A percentile compares a stretch with the other conserved stretches of the same genome.
Evolutionary conservation across 352 stramenopile genomes (phyloP).

Genomic region (Globisporangium paddicum): DNA sequence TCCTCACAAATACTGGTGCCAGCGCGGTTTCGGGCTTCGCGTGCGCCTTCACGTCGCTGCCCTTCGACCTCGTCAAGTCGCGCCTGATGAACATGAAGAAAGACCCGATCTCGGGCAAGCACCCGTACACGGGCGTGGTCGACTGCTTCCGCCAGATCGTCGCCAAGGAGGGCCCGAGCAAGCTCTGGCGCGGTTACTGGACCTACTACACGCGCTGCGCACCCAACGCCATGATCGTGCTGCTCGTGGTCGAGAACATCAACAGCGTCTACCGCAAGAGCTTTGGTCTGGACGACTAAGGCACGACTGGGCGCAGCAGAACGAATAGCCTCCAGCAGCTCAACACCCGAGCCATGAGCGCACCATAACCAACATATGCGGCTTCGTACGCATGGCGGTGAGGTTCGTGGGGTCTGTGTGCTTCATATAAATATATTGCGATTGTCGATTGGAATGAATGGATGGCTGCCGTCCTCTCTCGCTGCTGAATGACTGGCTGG

Average conservation of each 20-base stretch:
- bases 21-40: conserved; percentile 96
- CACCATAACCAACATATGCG: not conserved
- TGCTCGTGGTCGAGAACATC: conserved; percentile 96
- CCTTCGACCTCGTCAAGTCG: conserved; percentile 99
- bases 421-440: conserved; percentile 17
- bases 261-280: conserved; percentile 84
- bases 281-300: conserved; percentile 36
- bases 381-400: too few relatives aligned
- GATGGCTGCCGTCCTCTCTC: not conserved
- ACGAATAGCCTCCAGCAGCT: not conserved
- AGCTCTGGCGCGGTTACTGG: conserved; percentile 97
- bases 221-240: conserved; percentile 99
- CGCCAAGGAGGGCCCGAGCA: conserved; percentile 92
- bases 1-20: conserved; percentile 91
- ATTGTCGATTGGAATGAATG: conserved; percentile 1
- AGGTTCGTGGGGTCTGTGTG: not conserved
- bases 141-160: conserved; percentile 96
- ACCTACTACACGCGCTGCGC: conserved; percentile 98
- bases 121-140: conserved; percentile 94
- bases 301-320: not conserved
- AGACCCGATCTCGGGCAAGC: conserved; percentile 83
- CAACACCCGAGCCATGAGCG: not conserved
- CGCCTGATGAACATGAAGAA: conserved; percentile 97
- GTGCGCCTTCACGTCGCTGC: conserved; percentile 96
- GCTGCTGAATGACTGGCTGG: not conserved